Conservation (phyloP, 495 filamentous ascomycete species). For the Trichoderma erinaceum region DNA sequence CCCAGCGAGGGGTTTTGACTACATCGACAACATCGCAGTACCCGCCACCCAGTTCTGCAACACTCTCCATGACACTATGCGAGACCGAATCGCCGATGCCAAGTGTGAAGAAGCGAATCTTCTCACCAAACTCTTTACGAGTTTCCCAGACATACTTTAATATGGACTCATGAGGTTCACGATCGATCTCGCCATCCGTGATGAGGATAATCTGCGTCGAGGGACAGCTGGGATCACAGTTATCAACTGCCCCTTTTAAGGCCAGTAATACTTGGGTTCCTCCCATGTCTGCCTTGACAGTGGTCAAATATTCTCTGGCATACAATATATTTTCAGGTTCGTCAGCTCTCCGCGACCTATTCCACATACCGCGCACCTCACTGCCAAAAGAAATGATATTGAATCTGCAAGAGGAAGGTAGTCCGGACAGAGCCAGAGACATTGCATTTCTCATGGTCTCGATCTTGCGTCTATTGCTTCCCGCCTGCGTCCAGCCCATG, state of each 20-base stretch:
- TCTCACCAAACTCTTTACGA: neutral
- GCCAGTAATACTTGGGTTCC: neutral
- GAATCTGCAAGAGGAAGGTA: neutral
- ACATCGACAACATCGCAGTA: constrained; percentile 10
- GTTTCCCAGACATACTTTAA: neutral
- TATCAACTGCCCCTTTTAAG: neutral
- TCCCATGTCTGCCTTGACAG: neutral
- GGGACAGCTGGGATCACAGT: neutral
- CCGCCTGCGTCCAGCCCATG: neutral
- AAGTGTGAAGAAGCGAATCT: constrained; percentile 11
- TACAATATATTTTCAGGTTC: neutral
- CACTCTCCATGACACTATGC: neutral
- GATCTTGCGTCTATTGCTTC: neutral
- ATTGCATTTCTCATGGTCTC: neutral
- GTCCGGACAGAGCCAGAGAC: constrained; percentile 2
- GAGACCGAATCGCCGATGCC: constrained; percentile 7
- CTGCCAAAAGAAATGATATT: constrained; percentile 12
- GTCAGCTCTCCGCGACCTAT: neutral
- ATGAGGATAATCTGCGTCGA: neutral
- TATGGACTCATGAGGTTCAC: neutral
- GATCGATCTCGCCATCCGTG: neutral
- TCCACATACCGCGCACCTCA: constrained; percentile 6
- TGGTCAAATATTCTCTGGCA: neutral
- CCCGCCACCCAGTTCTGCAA: constrained; percentile 8
- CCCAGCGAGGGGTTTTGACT: neutral